phyloP scores from a whole-genome alignment of 2,329 filamentous ascomycete genomes.

The Ascochyta lentis region DNA sequence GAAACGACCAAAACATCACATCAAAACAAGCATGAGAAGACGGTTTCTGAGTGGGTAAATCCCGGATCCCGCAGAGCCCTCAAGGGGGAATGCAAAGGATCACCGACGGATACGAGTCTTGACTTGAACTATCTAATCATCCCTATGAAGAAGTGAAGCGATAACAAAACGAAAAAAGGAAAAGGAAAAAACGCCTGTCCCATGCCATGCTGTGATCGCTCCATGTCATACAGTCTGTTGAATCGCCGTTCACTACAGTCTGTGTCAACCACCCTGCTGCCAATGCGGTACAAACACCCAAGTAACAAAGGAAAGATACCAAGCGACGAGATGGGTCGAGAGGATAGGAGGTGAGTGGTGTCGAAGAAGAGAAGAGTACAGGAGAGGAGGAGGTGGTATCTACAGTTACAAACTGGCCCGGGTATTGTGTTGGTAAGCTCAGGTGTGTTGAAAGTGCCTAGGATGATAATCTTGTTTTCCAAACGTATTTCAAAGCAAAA shows the following conservation, averaged over 20 bases:
- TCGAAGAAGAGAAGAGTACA: conserved; percentile 19
- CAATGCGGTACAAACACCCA: conserved; percentile 28
- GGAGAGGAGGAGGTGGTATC: conserved; percentile 47
- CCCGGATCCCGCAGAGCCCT: conserved; percentile 33
- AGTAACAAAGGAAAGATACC: conserved; percentile 47
- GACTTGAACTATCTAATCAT: conserved; percentile 45
- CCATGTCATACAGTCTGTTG: conserved; percentile 21
- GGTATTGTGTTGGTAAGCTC: conserved; percentile 23
- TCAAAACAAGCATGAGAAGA: conserved; percentile 10
- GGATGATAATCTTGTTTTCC: conserved; percentile 36
- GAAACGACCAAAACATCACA: too few relatives aligned
- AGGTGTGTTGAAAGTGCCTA: conserved; percentile 23
- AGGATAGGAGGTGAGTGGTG: conserved; percentile 23
- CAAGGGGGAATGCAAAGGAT: conserved; percentile 25
- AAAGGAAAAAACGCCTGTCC: conserved; percentile 8
- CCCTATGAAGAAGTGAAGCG: conserved; percentile 39
- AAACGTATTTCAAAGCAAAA: conserved; percentile 22
- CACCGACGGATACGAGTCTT: conserved; percentile 51
- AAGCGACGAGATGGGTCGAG: conserved; percentile 33
- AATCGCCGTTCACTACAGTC: conserved; percentile 21
- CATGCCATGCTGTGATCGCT: conserved; percentile 18
- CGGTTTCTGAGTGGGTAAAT: conserved; percentile 48
- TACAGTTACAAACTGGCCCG: conserved; percentile 47
- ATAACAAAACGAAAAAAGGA: conserved; percentile 10
- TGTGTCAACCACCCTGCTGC: conserved; percentile 21